Conservation (phyloP, 768 basidiomycete species). For the Termitomyces sp. region DNA sequence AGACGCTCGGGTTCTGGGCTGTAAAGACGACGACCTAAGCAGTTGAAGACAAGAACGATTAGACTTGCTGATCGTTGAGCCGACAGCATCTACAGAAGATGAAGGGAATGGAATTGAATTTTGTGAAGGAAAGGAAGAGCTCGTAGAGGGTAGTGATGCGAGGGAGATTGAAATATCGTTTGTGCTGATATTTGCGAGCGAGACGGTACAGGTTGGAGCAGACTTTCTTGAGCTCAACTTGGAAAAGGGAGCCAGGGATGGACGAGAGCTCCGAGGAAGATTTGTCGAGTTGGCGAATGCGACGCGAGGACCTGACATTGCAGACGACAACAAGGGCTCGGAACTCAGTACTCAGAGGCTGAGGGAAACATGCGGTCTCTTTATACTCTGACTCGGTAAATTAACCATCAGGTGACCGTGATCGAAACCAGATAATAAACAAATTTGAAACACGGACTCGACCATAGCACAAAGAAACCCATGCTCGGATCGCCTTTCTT, state of each 20-base stretch:
- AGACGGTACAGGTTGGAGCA: conserved; percentile 16
- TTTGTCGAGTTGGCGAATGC: conserved; percentile 18
- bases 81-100: conserved; percentile 3
- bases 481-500: background rate
- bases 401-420: conserved; percentile 14
- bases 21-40: conserved; percentile 9
- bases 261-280: conserved; percentile 12
- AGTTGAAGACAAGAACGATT: conserved; percentile 13
- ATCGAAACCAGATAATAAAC: conserved; percentile 1
- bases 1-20: conserved; percentile 5
- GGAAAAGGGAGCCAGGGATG: conserved; percentile 5
- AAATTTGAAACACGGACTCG: background rate
- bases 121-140: conserved; percentile 4
- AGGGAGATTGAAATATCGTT: conserved; percentile 8
- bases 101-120: conserved; percentile 17
- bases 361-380: conserved; percentile 12
- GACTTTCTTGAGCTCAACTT: conserved; percentile 17
- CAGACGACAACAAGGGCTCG: conserved; percentile 11
- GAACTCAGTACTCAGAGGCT: conserved; percentile 10
- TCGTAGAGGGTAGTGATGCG: conserved; percentile 5
- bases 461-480: background rate
- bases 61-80: conserved; percentile 14
- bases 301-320: conserved; percentile 16
- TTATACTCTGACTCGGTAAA: conserved; percentile 8
- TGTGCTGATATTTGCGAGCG: conserved; percentile 13